Evolutionary conservation across 2,329 filamentous ascomycete genomes (phyloP).

Genomic region (Alternaria infectoria): DNA sequence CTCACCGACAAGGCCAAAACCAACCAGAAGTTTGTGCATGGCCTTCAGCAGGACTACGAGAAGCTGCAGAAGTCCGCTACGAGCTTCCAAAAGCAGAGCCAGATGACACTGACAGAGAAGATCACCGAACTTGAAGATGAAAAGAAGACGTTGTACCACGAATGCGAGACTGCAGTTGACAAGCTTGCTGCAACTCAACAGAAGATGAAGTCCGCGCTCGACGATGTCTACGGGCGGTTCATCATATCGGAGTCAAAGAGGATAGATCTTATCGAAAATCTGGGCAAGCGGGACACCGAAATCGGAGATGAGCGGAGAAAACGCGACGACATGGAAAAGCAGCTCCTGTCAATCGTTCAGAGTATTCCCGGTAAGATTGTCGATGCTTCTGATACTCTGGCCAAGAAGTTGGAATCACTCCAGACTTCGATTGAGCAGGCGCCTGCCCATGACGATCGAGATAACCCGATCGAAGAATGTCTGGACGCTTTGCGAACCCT

Average conservation of each 20-base stretch:
- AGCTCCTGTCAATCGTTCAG: conserved; percentile 23
- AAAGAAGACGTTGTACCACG: conserved; percentile 18
- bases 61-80: conserved; percentile 20
- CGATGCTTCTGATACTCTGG: conserved; percentile 11
- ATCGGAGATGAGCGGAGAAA: conserved; percentile 29
- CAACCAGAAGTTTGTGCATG: conserved; percentile 33
- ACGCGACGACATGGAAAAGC: conserved; percentile 28
- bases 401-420: conserved; percentile 22
- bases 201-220: conserved; percentile 16
- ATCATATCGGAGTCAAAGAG: conserved; percentile 19
- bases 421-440: conserved; percentile 13
- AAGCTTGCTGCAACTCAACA: conserved; percentile 17
- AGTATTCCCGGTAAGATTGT: conserved; percentile 20
- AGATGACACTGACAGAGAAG: conserved; percentile 17
- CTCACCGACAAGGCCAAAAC: conserved; percentile 23
- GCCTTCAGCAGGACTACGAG: conserved; percentile 38
- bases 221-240: conserved; percentile 24
- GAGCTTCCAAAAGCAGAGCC: conserved; percentile 19
- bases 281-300: conserved; percentile 17
- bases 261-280: conserved; percentile 9
- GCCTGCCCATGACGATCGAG: neutral
- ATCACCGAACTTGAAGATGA: conserved; percentile 30
- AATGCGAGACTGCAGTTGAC: conserved; percentile 17
- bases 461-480: conserved; percentile 23
- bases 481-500: conserved; percentile 23